A percentile compares a stretch with the other conserved stretches of the same genome.
Evolutionary conservation across 495 filamentous ascomycete genomes (phyloP).

Genomic region (Sordaria brevicollis): DNA sequence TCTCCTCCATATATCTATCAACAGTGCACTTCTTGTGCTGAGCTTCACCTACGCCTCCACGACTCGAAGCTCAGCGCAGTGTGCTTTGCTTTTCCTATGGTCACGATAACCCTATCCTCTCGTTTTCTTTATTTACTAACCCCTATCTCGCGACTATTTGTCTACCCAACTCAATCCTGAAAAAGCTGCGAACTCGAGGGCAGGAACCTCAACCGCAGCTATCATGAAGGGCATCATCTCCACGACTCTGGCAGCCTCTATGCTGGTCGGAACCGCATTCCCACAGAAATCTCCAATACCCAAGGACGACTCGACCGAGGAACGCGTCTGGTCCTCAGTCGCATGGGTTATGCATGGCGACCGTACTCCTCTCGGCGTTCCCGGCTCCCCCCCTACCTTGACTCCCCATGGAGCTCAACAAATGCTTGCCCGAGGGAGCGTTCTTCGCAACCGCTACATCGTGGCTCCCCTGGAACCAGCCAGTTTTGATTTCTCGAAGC

Average conservation of each 20-base stretch:
- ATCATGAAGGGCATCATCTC: constrained; percentile 13
- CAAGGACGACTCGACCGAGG: constrained; percentile 6
- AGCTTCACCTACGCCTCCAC: not conserved
- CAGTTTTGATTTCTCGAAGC: constrained; percentile 11
- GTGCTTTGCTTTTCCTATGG: not conserved
- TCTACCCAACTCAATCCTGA: not conserved
- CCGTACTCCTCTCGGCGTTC: constrained; percentile 21
- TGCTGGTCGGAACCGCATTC: constrained; percentile 6
- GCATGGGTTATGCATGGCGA: constrained; percentile 33
- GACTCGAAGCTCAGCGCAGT: not conserved
- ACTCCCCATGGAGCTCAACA: constrained; percentile 34
- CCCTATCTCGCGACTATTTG: not conserved
- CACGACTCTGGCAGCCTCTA: not conserved
- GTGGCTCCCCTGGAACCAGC: not conserved
- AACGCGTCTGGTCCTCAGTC: constrained; percentile 34
- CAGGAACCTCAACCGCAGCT: not conserved
- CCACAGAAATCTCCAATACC: constrained; percentile 7
- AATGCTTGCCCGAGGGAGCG: constrained; percentile 23
- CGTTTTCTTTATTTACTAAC: not conserved
- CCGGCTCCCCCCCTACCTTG: constrained; percentile 8
- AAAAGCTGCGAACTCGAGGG: not conserved
- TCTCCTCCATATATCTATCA: not conserved
- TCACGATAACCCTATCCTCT: not conserved
- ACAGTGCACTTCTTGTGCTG: not conserved
- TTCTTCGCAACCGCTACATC: constrained; percentile 27